Evolutionary conservation across 352 stramenopile genomes (phyloP), one percentile per base, ranked within the genome.

Genomic region (Ophiocytium majus): DNA sequence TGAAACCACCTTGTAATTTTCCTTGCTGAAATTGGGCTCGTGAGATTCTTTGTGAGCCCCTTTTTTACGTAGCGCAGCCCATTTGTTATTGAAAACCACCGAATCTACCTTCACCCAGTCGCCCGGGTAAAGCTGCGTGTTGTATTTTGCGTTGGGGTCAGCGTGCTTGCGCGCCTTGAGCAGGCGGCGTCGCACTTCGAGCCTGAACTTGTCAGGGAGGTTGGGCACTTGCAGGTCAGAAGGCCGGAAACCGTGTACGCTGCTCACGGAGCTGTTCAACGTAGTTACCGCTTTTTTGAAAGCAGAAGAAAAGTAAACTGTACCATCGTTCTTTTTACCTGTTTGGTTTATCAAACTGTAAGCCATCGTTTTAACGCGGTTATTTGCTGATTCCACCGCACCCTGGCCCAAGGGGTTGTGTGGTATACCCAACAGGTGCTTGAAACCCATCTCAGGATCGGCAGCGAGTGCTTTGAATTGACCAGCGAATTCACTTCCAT

Each of bases 331-430:
- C 5, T 17, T 76, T 76, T 5, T 17, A 5, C 31, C 17, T 17
- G n/a, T n/a, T n/a, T 5, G 17, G 31, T 17, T 5, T 17, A 37
- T 5, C 5, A 17, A 17, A 76, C 64, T 34, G 64, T 76, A 37
- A n/a, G n/a, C n/a, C n/a, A n/a, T n/a, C 34, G 34, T 37, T 17
- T 76, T 76, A 10, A 76, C 10, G 31, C 5, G 5, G 34, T 17
- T 5, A 17, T 76, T 76, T 5, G 5, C 10, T 10, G 10, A 10
- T 17, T 76, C 64, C 31, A 76, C 34, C 34, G 5, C 5, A 5
- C 64, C 64, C 64, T 76, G 64, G 5, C 31, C 31, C 31, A 76
- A 17, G 64, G 64, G 64, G 64, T 76, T 76, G 31, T 37, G 31
- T 5, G 64, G 31, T 5, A 76, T 10, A 17, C 64, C 64, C 5